Conservation (phyloP, 2,329 filamentous ascomycete species). For the Acrocalymma vagum region DNA sequence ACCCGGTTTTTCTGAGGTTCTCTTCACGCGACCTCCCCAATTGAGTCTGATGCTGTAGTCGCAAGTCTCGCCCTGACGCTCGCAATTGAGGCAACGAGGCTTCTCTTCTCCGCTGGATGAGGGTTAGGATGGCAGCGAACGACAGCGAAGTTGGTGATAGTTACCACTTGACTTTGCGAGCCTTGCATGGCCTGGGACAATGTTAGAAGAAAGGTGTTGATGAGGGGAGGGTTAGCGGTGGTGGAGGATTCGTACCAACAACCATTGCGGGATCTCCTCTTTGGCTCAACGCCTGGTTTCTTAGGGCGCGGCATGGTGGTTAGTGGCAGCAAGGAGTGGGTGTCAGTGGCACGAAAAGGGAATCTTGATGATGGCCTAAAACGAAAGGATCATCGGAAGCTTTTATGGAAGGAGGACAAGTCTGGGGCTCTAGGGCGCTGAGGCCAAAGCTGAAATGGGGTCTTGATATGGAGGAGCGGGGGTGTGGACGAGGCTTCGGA, state of each 20-base stretch:
- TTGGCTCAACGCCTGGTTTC: slow-evolving; percentile 70
- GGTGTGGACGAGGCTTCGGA: slow-evolving; percentile 11
- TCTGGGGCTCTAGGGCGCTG: slow-evolving; percentile 5
- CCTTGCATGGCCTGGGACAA: slow-evolving; percentile 75
- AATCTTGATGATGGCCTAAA: not conserved
- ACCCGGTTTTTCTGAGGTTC: slow-evolving; percentile 54
- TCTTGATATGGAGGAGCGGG: slow-evolving; percentile 6
- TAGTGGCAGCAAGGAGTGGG: not conserved
- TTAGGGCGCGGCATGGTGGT: slow-evolving; percentile 70
- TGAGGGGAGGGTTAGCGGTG: not conserved
- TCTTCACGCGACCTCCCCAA: slow-evolving; percentile 77
- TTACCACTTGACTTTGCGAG: slow-evolving; percentile 79
- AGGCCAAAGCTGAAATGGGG: slow-evolving; percentile 6
- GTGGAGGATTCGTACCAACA: slow-evolving; percentile 66
- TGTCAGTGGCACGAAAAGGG: not conserved
- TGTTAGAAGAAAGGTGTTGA: slow-evolving; percentile 17
- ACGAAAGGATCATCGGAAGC: slow-evolving; percentile 1
- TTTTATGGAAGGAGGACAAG: slow-evolving; percentile 17
- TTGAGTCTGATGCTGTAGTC: slow-evolving; percentile 85
- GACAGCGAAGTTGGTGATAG: slow-evolving; percentile 9
- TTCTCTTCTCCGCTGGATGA: slow-evolving; percentile 72
- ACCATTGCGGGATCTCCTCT: slow-evolving; percentile 72
- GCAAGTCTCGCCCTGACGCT: slow-evolving; percentile 75
- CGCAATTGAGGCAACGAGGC: slow-evolving; percentile 76
- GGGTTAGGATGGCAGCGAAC: no score